Evolutionary conservation across 1,284 basidiomycete genomes (phyloP), one percentile per base, ranked within the genome.

Genomic region (Trichosporon sp.): DNA sequence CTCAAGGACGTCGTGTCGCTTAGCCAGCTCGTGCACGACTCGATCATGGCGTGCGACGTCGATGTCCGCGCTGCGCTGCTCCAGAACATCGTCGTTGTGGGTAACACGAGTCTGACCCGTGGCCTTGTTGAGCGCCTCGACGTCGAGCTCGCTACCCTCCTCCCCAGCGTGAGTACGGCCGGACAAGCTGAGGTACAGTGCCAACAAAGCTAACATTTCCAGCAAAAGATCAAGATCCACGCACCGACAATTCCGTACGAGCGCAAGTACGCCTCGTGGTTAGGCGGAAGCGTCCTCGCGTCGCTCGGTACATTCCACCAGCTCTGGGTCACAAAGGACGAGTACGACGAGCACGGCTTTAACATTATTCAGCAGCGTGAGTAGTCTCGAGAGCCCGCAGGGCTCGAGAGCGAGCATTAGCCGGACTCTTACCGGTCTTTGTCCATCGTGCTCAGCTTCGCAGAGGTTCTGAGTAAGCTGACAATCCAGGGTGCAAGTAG

Each of bases 11-110:
- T 80, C 27, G 78, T 81, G 4, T 87, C 88, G 16, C 84, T 96
- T 33, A 87, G 91, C 2, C 82, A 86, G 19, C 83, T 98, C 31
- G 89, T 96, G 54, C 85, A 86, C 63, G 87, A 90, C 65, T 88
- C 92, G 0, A 84, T 99, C 66, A 85, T 87, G 69, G 85, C 89
- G 16, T 93, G 91, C 78, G 96, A 99, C 72, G 88, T 91, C 2
- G 96, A 99, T 76, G 83, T 96, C 59, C 89, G 95, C 23, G 88
- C 92, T 59, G 88, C 91, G 11, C 86, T 99, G 19, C 86, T 95
- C 73, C 86, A 89, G 72, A 98, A 99, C 76, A 89, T 99, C 61
- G 94, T 99, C 49, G 86, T 98, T 56, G 92, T 93, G 14, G 96
- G 96, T 19, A 95, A 95, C 23, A 89, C 91, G 23, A 92, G 89